A percentile compares a stretch with the other conserved stretches of the same genome.
Evolutionary conservation across 164 flowering plant genomes (phyloP).

Genomic region (Umbellularia californica): DNA sequence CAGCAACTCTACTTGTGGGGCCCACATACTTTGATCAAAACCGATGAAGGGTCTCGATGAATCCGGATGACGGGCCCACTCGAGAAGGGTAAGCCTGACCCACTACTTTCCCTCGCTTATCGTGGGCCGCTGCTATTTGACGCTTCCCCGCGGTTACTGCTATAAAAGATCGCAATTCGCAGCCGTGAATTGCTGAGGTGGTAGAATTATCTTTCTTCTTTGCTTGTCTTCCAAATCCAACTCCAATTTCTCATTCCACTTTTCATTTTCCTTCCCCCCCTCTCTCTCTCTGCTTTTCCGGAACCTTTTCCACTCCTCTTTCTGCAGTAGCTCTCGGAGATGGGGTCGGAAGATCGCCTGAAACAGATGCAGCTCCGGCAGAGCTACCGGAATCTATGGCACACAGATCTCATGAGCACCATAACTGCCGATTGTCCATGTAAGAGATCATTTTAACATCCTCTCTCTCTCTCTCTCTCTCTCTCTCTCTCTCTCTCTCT

Average conservation of each 20-base stretch:
- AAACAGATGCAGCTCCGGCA: conserved; percentile 80
- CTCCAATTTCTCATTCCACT: not conserved
- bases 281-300: not conserved
- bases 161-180: too few relatives aligned
- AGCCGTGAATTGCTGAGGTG: not conserved
- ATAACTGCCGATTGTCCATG: conserved; percentile 70
- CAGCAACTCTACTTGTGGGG: too few relatives aligned
- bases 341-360: conserved; percentile 34
- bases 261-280: not conserved
- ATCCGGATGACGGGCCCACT: too few relatives aligned
- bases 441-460: conserved; percentile 18
- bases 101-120: too few relatives aligned
- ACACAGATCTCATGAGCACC: conserved; percentile 67
- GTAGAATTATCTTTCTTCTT: not conserved
- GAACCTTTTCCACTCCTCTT: not conserved
- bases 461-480: conserved; percentile 3
- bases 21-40: too few relatives aligned
- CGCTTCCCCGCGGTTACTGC: too few relatives aligned
- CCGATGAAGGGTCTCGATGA: too few relatives aligned
- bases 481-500: not conserved
- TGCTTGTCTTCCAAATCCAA: not conserved
- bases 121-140: too few relatives aligned
- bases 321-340: not conserved
- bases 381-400: conserved; percentile 80
- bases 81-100: too few relatives aligned